These are phyloP conservation scores for Sphagnum magellanicum DNA, from an alignment of 228 moss, liverwort and hornwort genomes.

Conservation along the genomic window DNA sequence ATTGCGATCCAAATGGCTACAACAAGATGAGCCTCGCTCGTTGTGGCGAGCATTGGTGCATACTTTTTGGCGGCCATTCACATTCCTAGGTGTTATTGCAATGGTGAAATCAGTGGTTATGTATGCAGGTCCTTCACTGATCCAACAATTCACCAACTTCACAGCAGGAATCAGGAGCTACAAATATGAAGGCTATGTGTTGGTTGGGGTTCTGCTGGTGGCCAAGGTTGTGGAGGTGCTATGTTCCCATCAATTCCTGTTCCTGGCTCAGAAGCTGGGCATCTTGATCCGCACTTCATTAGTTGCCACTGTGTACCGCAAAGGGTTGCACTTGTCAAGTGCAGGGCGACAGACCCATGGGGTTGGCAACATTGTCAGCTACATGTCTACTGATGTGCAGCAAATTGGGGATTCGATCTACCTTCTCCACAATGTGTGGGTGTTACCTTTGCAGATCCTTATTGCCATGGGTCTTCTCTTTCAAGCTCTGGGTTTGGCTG, in stretches of 20 bases:
- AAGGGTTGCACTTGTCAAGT: conserved; percentile 74
- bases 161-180: conserved; percentile 5
- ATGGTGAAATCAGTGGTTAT: conserved; percentile 46
- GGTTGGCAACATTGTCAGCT: conserved; percentile 81
- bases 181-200: conserved; percentile 25
- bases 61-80: conserved; percentile 38
- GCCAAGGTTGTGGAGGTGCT: conserved; percentile 58
- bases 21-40: conserved; percentile 16
- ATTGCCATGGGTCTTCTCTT: conserved; percentile 52
- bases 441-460: conserved; percentile 50
- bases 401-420: conserved; percentile 51
- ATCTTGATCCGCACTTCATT: conserved; percentile 66
- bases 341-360: conserved; percentile 64
- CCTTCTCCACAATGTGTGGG: conserved; percentile 75
- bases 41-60: conserved; percentile 39
- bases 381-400: conserved; percentile 87
- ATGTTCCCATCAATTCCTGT: conserved; percentile 48
- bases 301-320: conserved; percentile 68
- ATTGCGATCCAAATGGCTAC: conserved; percentile 45
- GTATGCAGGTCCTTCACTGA: conserved; percentile 68
- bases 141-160: conserved; percentile 51
- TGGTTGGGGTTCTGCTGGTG: conserved; percentile 43
- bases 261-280: conserved; percentile 60
- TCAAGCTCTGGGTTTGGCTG: conserved; percentile 50
- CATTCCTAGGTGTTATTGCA: conserved; percentile 26